Evolutionary conservation across 2,329 filamentous ascomycete genomes (phyloP), one percentile per base, ranked within the genome.

Genomic region (Paraphaeosphaeria sporulosa): DNA sequence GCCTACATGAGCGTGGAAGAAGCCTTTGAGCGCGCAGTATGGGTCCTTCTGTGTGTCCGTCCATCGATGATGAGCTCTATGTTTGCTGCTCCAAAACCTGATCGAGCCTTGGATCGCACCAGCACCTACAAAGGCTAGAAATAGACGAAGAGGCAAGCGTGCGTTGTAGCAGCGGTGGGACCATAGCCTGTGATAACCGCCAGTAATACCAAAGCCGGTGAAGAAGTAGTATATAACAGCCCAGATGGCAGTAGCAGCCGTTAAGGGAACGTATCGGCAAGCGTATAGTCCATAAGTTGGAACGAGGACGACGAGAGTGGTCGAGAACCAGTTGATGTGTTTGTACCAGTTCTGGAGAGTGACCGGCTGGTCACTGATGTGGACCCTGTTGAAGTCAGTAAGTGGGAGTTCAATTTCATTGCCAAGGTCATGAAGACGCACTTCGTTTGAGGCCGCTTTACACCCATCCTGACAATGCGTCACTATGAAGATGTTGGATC

Each of bases 301-400:
- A 42, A 96, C 84, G 60, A 90, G 82, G 66, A 96, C 78, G 75
- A 96, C 94, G 77, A 96, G 87, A 62, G 83, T 86, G 58, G 91
- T 89, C 79, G 95, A 96, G 67, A 96, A 85, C 93, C 93, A 96
- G 85, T 96, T 93, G 82, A 97, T 86, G 75, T 96, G 93, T 80
- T 93, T 89, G 81, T 93, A 88, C 91, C 91, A 94, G 82, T 96
- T 96, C 67, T 82, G 80, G 79, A 61, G 17, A 19, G 59, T 61
- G 27, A 95, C 89, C 63, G 90, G 89, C 65, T 86, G 85, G 61
- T 94, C 91, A 65, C 91, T 87, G 78, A 95, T 94, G 79, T 95
- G 92, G 73, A 89, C 85, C 81, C 94, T 95, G 15, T 88, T 84
- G 81, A 94, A 94, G n/a, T 8, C 3, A 15, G 51, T 43, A 8